Evolutionary conservation across 768 basidiomycete species (phyloP).

Genomic region (Kwoniella botswanensis): DNA sequence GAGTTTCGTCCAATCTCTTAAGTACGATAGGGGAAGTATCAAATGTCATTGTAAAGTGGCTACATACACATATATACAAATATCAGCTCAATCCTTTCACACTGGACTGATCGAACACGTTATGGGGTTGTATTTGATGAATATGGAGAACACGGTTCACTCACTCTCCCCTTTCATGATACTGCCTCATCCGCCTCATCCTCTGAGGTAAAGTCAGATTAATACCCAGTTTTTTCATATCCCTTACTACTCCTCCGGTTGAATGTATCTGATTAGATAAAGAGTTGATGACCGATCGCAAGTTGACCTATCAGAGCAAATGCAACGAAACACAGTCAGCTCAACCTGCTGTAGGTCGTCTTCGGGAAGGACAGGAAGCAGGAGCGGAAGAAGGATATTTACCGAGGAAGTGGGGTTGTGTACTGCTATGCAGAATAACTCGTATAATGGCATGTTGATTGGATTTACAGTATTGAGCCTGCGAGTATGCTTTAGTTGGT

Average conservation of each 20-base stretch:
- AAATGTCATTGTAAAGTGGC: constrained; percentile 55
- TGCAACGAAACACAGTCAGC: too few relatives aligned
- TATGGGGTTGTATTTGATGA: too few relatives aligned
- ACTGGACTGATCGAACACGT: too few relatives aligned
- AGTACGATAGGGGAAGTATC: constrained; percentile 55
- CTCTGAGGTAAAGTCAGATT: constrained; percentile 49
- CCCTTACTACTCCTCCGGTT: constrained; percentile 53
- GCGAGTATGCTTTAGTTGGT: too few relatives aligned
- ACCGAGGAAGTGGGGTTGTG: constrained; percentile 55
- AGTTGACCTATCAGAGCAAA: constrained; percentile 39
- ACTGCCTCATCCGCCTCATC: constrained; percentile 55
- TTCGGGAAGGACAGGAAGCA: not conserved
- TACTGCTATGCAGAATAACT: constrained; percentile 57
- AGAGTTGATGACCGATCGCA: constrained; percentile 49
- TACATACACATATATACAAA: constrained; percentile 10
- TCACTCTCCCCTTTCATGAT: constrained; percentile 56
- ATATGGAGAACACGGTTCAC: constrained; percentile 21
- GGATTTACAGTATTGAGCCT: too few relatives aligned
- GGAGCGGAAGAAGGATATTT: constrained; percentile 12
- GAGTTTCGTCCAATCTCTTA: constrained; percentile 45
- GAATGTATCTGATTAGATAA: constrained; percentile 47
- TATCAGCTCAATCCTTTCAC: not conserved
- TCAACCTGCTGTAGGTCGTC: too few relatives aligned
- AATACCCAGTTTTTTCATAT: constrained; percentile 52
- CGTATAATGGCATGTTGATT: constrained; percentile 54